Base-by-base conservation (phyloP, 768 basidiomycete species). In the Boletus rubescentipes region DNA sequence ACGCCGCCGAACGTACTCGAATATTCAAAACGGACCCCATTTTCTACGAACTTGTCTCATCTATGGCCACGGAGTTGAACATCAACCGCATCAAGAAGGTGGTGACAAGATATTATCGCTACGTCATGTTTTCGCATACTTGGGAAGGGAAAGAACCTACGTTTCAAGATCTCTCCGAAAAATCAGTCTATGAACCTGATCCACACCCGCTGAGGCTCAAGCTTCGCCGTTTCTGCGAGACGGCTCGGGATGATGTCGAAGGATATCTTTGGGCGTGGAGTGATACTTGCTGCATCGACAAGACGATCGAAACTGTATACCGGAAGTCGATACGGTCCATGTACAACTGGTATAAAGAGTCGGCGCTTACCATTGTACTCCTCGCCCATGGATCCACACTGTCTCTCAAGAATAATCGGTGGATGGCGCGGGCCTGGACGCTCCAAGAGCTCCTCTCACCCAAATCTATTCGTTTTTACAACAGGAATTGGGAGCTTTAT, bases 41-140 rank as follows among this genome's bases (percentile, higher is more conserved):
- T 4, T 52, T 31, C 12, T 9, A 52, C 30, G 16, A 46, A n/a
- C 51, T 52, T 15, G 29, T 52, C 37, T 45, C 37, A 1, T 46
- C 44, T 30, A 46, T 46, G 36, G 38, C 43, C 12, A 46, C 10
- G 36, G 8, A 5, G 11, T 16, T 39, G 21, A 36, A 46, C 37
- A 32, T 6, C 35, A 15, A 43, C 7, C 26, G n/a, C 18, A 44
- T 52, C 18, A 2, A 18, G 2, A 16, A 6, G 7, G 41, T 36
- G 11, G 43, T 46, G 5, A 37, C 29, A 9, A 9, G 29, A 4
- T 52, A 39, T 23, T 52, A 46, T 30, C 44, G 51, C 43, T 52
- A 47, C 14, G 52, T 47, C 29, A 53, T 53, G 46, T 53, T 53
- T 21, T 53, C 52, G 0, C 52, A 53, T 21, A 53, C 52, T 7